These are phyloP conservation scores for Leccinum barrowsii DNA, from an alignment of 768 basidiomycete species.

Conservation along the genomic window DNA sequence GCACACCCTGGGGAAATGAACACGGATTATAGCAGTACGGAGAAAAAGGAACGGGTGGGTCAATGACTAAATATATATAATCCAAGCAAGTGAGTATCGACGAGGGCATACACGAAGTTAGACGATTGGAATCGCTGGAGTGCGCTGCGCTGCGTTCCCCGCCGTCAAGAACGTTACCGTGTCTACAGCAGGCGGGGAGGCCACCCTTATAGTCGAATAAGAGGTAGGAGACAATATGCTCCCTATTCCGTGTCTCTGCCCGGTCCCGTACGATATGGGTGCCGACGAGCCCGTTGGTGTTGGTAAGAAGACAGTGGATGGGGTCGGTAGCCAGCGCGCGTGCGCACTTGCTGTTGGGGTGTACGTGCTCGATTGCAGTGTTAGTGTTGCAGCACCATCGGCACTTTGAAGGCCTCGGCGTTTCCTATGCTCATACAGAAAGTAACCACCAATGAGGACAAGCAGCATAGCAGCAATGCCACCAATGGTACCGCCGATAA, in stretches of 20 bases:
- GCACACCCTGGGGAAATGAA: too few species aligned
- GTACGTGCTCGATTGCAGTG: background rate
- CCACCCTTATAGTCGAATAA: background rate
- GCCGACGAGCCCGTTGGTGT: background rate
- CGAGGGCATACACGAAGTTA: background rate
- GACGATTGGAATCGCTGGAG: slow-evolving; percentile 21
- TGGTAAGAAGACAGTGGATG: slow-evolving; percentile 1
- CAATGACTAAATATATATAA: background rate
- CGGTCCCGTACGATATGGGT: slow-evolving; percentile 1
- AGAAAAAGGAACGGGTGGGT: too few species aligned
- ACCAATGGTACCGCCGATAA: slow-evolving; percentile 23
- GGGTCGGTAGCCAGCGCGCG: slow-evolving; percentile 9
- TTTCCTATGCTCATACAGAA: slow-evolving; percentile 13
- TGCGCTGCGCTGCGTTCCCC: background rate
- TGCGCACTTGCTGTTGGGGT: background rate
- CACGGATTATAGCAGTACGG: too few species aligned
- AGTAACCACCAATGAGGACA: slow-evolving; percentile 13
- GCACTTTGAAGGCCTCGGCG: background rate
- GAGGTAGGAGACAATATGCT: background rate
- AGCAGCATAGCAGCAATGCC: slow-evolving; percentile 15
- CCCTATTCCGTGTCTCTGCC: background rate
- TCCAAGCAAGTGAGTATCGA: background rate
- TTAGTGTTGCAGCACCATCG: background rate
- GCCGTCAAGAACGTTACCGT: slow-evolving; percentile 8
- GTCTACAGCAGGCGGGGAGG: slow-evolving; percentile 13